A percentile compares a stretch with the other conserved stretches of the same genome.
These are phyloP conservation scores for Sugiyamaella grinbergsii DNA, from an alignment of 1,139 yeast species.

Conservation along the genomic window DNA sequence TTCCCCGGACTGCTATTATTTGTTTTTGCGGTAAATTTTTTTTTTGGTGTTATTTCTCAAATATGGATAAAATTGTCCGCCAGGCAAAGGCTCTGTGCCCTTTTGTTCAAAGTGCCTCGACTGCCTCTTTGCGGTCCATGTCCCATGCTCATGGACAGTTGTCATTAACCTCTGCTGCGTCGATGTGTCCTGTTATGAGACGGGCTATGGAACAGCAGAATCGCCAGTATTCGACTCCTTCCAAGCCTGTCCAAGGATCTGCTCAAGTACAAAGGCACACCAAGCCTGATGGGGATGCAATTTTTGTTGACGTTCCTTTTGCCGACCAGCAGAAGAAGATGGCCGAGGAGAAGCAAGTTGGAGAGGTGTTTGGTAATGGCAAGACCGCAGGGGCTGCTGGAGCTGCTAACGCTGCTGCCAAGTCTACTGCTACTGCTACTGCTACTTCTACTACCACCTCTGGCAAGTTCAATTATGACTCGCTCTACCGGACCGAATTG, in stretches of 20 bases:
- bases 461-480: conserved; percentile 61
- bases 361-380: conserved; percentile 7
- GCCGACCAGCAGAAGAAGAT: conserved; percentile 17
- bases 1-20: too few relatives aligned
- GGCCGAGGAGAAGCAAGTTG: conserved; percentile 10
- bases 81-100: conserved; percentile 85
- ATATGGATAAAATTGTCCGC: conserved; percentile 78
- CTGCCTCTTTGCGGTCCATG: conserved; percentile 53
- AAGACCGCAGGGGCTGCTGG: neutral
- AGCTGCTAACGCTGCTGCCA: conserved; percentile 12
- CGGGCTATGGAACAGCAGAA: conserved; percentile 56
- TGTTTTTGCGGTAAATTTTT: too few relatives aligned
- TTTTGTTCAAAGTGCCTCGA: conserved; percentile 66
- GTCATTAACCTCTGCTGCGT: conserved; percentile 60
- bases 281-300: conserved; percentile 10
- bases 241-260: conserved; percentile 46
- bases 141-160: conserved; percentile 29
- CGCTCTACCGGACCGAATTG: conserved; percentile 63
- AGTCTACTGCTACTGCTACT: conserved; percentile 11
- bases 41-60: neutral
- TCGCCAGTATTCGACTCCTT: conserved; percentile 56
- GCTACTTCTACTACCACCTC: too few relatives aligned
- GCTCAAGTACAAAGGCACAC: conserved; percentile 12
- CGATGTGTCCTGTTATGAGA: conserved; percentile 86
- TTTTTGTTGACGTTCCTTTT: conserved; percentile 21